Percentiles rank a stretch among this genome's conserved stretches.
These are phyloP conservation scores for Xerocomellus chrysenteron DNA, from an alignment of 768 basidiomycete genomes.

Conservation along the genomic window DNA sequence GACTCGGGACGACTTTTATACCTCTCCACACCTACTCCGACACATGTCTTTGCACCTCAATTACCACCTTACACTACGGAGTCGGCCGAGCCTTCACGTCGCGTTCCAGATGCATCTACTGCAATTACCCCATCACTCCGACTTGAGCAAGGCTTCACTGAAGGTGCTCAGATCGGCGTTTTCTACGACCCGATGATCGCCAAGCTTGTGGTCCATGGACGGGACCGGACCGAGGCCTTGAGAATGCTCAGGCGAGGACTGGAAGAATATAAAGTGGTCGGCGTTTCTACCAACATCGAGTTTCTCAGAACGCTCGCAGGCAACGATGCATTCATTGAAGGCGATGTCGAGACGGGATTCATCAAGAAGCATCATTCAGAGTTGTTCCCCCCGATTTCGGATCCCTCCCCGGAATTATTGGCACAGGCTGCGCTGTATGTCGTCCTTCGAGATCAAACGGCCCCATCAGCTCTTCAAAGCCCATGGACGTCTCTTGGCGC, in stretches of 20 bases:
- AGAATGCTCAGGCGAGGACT: constrained; percentile 76
- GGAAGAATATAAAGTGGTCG: constrained; percentile 88
- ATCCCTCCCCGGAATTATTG: constrained; percentile 61
- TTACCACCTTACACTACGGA: constrained; percentile 33
- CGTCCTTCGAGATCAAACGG: constrained; percentile 58
- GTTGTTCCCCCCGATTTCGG: constrained; percentile 67
- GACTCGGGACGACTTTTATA: constrained; percentile 84
- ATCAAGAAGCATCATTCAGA: constrained; percentile 86
- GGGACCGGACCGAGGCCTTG: constrained; percentile 81
- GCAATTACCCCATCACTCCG: constrained; percentile 61
- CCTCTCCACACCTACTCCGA: constrained; percentile 76
- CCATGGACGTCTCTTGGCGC: constrained; percentile 74
- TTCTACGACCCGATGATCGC: constrained; percentile 93
- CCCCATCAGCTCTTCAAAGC: constrained; percentile 34
- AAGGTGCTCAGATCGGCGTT: constrained; percentile 79
- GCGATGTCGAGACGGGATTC: constrained; percentile 89
- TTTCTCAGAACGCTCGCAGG: constrained; percentile 79
- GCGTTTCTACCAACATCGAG: constrained; percentile 88
- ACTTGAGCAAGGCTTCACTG: constrained; percentile 86
- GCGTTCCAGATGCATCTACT: constrained; percentile 18
- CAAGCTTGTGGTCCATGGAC: constrained; percentile 86
- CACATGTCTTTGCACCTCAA: constrained; percentile 61
- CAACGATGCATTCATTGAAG: constrained; percentile 72
- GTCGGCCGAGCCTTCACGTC: constrained; percentile 20
- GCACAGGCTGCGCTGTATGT: constrained; percentile 82